Evolutionary conservation across 2,329 filamentous ascomycete species (phyloP), one percentile per base, ranked within the genome.

Genomic region (Clonostachys sp.): DNA sequence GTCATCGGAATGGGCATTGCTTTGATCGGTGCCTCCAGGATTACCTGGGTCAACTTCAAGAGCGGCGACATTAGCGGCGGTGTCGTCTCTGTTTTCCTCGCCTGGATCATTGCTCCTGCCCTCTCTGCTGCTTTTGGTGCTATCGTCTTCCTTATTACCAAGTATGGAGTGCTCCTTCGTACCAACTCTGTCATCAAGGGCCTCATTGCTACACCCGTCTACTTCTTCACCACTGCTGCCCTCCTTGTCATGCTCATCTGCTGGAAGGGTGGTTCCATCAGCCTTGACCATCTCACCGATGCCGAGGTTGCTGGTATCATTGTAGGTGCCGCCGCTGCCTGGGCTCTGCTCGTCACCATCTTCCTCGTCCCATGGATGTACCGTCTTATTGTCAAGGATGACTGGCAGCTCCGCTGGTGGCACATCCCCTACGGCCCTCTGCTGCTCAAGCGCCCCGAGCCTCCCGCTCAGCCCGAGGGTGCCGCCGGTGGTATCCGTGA

Each of bases 321-420:
- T 38, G 63, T 80, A 42, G 66, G 66, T 36, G 66, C 72, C 13
- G 70, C 73, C 33, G 60, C 57, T 2, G 73, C 64, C 30, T 67
- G 72, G 5, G 62, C 66, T 1, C 44, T 70, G 4, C 53, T 80
- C 10, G 61, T 74, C 30, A 58, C 59, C 43, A 48, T 72, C 41
- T 80, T 81, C 55, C 63, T 81, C 49, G 62, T 81, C 6, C 77
- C 78, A 2, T 81, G 70, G 50, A 61, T 80, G 30, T 71, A 77
- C 60, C 67, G 71, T 34, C 68, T 71, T 24, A 69, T 80, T 16
- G 61, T 78, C 51, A 62, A 67, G 43, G 70, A 77, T 39, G 78
- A 81, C 54, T 77, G 73, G 68, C 68, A 70, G 14, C 57, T 81
- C 7, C 72, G 67, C 48, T 69, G 68, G 62, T 77, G 71, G 54